Conservation (phyloP, 2,329 filamentous ascomycete species). For the Zopfia rhizophila region DNA sequence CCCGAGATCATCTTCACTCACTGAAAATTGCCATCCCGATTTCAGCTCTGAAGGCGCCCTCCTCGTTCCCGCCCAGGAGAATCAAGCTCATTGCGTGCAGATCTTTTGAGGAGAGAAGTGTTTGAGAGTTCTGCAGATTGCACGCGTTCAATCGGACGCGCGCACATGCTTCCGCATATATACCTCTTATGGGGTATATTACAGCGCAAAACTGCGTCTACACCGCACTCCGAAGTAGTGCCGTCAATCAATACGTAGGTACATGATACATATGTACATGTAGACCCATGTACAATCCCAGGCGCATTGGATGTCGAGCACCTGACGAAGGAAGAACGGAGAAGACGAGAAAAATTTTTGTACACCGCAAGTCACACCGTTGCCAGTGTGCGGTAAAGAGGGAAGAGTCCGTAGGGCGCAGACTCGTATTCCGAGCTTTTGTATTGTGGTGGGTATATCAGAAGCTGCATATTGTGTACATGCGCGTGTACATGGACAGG, state of each 20-base stretch:
- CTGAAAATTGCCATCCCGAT: constrained; percentile 7
- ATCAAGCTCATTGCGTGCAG: constrained; percentile 27
- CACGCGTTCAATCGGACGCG: constrained; percentile 24
- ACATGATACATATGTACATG: constrained; percentile 2
- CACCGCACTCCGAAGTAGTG: too few species aligned
- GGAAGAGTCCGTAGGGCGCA: not conserved
- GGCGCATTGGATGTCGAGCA: constrained; percentile 42
- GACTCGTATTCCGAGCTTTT: constrained; percentile 9
- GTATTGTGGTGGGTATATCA: constrained; percentile 33
- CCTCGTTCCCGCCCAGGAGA: constrained; percentile 17
- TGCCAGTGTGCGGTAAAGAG: constrained; percentile 1
- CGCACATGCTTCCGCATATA: constrained; percentile 13
- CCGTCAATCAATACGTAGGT: not conserved
- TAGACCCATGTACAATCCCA: constrained; percentile 20
- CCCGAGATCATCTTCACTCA: constrained; percentile 17
- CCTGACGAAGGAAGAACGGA: constrained; percentile 45
- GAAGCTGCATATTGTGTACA: too few species aligned
- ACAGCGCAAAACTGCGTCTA: constrained; percentile 43
- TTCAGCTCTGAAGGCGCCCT: constrained; percentile 1
- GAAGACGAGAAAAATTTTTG: too few species aligned
- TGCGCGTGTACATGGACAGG: constrained; percentile 14
- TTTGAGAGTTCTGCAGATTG: constrained; percentile 20
- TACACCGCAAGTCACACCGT: constrained; percentile 30
- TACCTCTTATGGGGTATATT: constrained; percentile 31
- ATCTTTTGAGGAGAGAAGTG: constrained; percentile 15